These are phyloP conservation scores for Cucurbita ficifolia DNA, from an alignment of 306 rosid genomes.

Conservation along the genomic window DNA sequence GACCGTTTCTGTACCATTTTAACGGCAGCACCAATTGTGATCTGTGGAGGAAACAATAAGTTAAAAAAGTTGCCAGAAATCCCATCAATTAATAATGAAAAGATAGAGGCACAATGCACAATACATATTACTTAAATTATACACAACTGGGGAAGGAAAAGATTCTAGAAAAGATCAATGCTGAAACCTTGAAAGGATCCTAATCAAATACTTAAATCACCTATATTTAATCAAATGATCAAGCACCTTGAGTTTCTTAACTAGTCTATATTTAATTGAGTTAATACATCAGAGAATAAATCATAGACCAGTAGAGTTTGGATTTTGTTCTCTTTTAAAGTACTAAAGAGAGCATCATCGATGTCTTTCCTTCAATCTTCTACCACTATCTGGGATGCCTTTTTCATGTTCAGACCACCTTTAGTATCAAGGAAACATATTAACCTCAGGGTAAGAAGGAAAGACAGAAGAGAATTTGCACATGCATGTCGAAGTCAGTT, in stretches of 20 bases:
- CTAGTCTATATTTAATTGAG: background rate
- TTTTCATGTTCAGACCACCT: background rate
- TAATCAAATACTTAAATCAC: background rate
- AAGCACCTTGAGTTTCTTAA: background rate
- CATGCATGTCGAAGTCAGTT: background rate
- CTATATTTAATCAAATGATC: background rate
- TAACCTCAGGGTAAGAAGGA: background rate
- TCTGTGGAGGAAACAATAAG: background rate
- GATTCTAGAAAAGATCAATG: background rate
- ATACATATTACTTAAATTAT: background rate
- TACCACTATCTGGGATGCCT: background rate
- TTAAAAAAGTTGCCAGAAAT: background rate
- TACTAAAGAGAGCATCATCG: background rate
- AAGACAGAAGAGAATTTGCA: background rate
- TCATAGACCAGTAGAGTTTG: background rate
- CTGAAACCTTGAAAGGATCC: background rate
- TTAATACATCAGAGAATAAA: background rate
- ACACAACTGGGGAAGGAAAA: background rate
- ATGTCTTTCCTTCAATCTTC: background rate
- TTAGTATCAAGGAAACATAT: background rate
- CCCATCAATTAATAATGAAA: background rate
- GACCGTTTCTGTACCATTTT: constrained; percentile 84
- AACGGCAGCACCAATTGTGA: constrained; percentile 23
- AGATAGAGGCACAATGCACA: background rate
- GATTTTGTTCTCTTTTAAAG: background rate